Evolutionary conservation across 1,139 yeast species (phyloP).

Genomic region (Suhomyces coccinellae): DNA sequence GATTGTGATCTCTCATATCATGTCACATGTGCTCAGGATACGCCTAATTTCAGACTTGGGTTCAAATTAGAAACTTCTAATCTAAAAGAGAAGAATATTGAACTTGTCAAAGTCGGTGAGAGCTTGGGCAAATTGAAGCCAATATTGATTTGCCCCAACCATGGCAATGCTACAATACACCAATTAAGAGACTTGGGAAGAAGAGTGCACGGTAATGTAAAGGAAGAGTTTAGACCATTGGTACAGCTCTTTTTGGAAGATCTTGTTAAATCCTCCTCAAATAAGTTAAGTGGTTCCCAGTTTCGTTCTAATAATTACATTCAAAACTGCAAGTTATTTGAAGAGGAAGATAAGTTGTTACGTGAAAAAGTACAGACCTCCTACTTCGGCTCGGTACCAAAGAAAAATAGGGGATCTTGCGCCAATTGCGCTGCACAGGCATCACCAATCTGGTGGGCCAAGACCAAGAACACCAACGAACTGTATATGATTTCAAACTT

Average conservation of each 20-base stretch:
- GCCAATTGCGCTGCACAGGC: conserved; percentile 25
- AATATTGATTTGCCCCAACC: conserved; percentile 44
- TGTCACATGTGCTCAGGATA: conserved; percentile 66
- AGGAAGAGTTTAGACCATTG: conserved; percentile 36
- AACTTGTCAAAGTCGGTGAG: conserved; percentile 28
- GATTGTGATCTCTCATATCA: conserved; percentile 40
- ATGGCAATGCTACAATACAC: conserved; percentile 22
- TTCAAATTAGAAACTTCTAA: conserved; percentile 36
- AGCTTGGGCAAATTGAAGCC: conserved; percentile 45
- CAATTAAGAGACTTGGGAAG: conserved; percentile 36
- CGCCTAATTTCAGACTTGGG: conserved; percentile 44
- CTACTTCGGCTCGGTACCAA: conserved; percentile 9
- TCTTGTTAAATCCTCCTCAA: conserved; percentile 22
- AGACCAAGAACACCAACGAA: conserved; percentile 2
- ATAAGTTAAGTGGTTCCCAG: conserved; percentile 33
- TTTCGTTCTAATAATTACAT: conserved; percentile 34
- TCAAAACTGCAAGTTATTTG: conserved; percentile 20
- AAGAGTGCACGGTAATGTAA: conserved; percentile 24
- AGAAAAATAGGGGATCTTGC: conserved; percentile 18
- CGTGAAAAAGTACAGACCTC: conserved; percentile 15
- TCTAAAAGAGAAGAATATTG: conserved; percentile 19
- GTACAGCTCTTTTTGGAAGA: conserved; percentile 48
- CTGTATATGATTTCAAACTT: conserved; percentile 8
- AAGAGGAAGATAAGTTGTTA: conserved; percentile 13
- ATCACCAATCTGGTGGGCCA: conserved; percentile 46